Base-by-base conservation (phyloP, 495 filamentous ascomycete genomes). In the Aspergillus bridgeri region DNA sequence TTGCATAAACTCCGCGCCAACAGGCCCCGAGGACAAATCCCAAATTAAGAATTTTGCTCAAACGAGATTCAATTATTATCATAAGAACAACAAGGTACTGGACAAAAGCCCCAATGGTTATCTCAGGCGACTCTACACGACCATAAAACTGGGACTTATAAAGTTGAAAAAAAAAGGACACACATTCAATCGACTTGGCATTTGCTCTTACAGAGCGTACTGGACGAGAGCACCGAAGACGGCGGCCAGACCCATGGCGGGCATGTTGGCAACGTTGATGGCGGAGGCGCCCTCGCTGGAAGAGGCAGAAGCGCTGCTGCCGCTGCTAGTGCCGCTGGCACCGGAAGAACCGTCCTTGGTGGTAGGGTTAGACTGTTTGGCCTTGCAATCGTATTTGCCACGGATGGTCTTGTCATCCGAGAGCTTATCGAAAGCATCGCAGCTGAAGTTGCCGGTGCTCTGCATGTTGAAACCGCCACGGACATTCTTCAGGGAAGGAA, bases 401-500 rank as follows among this genome's bases (percentile, higher is more conserved):
- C 83, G 79, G 70, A 92, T 85, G 63, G 76, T 78, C 62, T 63
- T 70, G 59, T 75, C 71, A 38, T 54, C 63, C 44, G 67, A 60
- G 33, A 78, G 62, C 60, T 71, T 58, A 17, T 79, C 42, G 68
- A 90, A 81, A 42, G 60, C 51, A 48, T 50, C 58, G 69, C 83
- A 83, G 65, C 74, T 69, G 74, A 92, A 86, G 56, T 86, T 77
- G 58, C 76, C 80, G 29, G 89, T 89, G 63, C 81, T 87, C 75
- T 91, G 83, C 60, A 95, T 73, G 76, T 96, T 91, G 79, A 96
- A 93, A 53, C 86, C 87, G 78, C 94, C 94, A 66, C 81, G 80
- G 61, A 97, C 92, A 58, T 88, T 83, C 58, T 83, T 75, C 21
- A 98, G 79, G 15, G 67, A 64, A 42, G 89, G 86, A 25, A 97